Evolutionary conservation across 495 filamentous ascomycete genomes (phyloP), one percentile per base, ranked within the genome.

Genomic region (Penicillium longicatenatum): DNA sequence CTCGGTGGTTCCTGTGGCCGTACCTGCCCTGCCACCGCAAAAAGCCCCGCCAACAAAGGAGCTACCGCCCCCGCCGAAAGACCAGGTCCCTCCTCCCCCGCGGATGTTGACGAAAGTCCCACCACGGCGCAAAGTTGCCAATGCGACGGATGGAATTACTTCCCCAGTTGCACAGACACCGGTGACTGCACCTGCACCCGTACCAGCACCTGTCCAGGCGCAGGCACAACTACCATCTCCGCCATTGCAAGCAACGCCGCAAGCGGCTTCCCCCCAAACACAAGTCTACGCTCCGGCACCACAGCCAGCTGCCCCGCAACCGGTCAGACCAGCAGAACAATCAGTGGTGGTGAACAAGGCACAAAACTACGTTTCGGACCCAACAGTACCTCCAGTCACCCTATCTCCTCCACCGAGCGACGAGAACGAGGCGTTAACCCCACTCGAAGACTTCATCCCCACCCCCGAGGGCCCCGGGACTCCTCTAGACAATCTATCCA

Each of bases 371-470:
- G 33, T 31, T 26, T 9, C 41, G 47, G 54, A 41, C 44, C 50
- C 14, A 49, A 20, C 41, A 11, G 11, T 41, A 21, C 26, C 44
- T 29, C 53, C 55, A 35, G 47, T 52, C 19, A 41, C 44, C 6
- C 22, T 42, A 1, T 42, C 47, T 31, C 35, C 46, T 5, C 45
- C 57, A 11, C 53, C 65, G 35, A 19, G 43, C 21, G 50, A 50
- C 42, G 59, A 61, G 17, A 66, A 65, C 49, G 54, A 58, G 4
- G 21, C 24, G 2, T 17, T 29, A 6, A 61, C 67, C 17, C 69
- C 70, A 7, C 45, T 75, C 24, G 75, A 75, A 56, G 69, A 70
- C 50, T 75, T 72, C 64, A 75, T 77, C 26, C 75, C 74, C 3
- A 72, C 72, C 10, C 70, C 70, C 4, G 74, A 76, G n/a, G 63